A percentile compares a stretch with the other conserved stretches of the same genome.
Conservation (phyloP, 345 rosid genomes). For the Combretum micranthum region DNA sequence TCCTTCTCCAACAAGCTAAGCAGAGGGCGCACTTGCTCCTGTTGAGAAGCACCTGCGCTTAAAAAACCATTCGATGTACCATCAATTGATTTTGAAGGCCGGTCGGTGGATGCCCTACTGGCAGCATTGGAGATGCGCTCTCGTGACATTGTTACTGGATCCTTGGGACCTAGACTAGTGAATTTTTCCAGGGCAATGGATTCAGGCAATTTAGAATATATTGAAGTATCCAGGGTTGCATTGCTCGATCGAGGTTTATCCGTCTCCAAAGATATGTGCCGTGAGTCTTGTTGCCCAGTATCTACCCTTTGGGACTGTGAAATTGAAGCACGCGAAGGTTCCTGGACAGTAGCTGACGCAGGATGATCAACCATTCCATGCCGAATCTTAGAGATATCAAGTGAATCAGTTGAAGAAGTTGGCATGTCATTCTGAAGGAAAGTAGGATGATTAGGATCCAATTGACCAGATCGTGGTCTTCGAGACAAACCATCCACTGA, state of each 20-base stretch:
- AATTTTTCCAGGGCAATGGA: conserved; percentile 28
- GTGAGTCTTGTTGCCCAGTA: conserved; percentile 42
- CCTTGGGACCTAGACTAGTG: conserved; percentile 25
- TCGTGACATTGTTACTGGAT: conserved; percentile 39
- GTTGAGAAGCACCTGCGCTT: conserved; percentile 30
- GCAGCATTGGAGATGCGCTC: conserved; percentile 39
- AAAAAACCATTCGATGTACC: conserved; percentile 55
- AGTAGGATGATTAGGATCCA: conserved; percentile 57
- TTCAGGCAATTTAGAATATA: conserved; percentile 31
- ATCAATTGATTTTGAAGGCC: conserved; percentile 65
- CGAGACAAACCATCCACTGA: conserved; percentile 52
- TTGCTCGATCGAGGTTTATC: conserved; percentile 64
- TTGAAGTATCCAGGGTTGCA: conserved; percentile 39
- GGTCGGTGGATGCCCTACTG: conserved; percentile 61
- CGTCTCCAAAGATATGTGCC: conserved; percentile 31
- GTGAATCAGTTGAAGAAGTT: conserved; percentile 44
- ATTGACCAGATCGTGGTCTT: conserved; percentile 65
- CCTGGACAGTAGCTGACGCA: conserved; percentile 31
- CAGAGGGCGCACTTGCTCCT: conserved; percentile 91
- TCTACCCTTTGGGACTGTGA: conserved; percentile 70
- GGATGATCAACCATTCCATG: conserved; percentile 45
- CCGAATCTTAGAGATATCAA: conserved; percentile 49
- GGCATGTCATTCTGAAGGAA: conserved; percentile 54
- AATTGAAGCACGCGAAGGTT: conserved; percentile 69
- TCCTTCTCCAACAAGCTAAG: conserved; percentile 98